These are phyloP conservation scores for Pythium aquatile DNA, from an alignment of 352 stramenopile genomes.

Conservation along the genomic window DNA sequence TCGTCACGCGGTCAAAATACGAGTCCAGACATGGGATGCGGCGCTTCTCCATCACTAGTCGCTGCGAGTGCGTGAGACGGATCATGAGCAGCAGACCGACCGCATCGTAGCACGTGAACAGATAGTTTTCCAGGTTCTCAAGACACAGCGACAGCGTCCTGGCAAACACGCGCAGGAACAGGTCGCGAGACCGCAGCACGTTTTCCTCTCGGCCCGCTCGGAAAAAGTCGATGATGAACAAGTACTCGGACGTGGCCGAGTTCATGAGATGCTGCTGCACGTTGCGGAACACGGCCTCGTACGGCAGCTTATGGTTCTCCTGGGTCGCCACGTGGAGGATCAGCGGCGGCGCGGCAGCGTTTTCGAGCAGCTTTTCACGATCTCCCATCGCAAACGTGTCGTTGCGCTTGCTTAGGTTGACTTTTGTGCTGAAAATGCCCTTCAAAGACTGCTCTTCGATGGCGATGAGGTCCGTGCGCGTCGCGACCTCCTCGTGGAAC, in stretches of 20 bases:
- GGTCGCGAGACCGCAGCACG: conserved; percentile 72
- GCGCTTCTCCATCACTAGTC: conserved; percentile 79
- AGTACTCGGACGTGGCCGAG: conserved; percentile 96
- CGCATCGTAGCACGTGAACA: conserved; percentile 97
- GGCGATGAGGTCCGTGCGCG: conserved; percentile 92
- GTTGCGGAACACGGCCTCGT: conserved; percentile 96
- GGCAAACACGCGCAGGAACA: conserved; percentile 95
- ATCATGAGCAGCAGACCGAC: conserved; percentile 99
- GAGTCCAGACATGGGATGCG: conserved; percentile 91
- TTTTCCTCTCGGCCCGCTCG: conserved; percentile 72
- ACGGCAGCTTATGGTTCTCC: conserved; percentile 92
- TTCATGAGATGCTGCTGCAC: conserved; percentile 98
- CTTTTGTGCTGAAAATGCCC: conserved; percentile 77
- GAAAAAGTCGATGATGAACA: conserved; percentile 96
- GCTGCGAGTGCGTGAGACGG: conserved; percentile 90
- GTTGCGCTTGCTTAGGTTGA: conserved; percentile 95
- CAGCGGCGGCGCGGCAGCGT: conserved; percentile 81
- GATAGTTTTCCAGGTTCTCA: conserved; percentile 98
- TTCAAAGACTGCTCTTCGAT: conserved; percentile 94
- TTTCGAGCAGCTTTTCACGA: conserved; percentile 88
- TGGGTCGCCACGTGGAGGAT: conserved; percentile 94
- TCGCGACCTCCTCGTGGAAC: conserved; percentile 93
- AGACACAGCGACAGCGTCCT: conserved; percentile 94
- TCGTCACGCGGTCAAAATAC: conserved; percentile 95
- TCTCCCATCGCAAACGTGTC: conserved; percentile 94